Evolutionary conservation across 2,329 filamentous ascomycete genomes (phyloP).

Genomic region (Colletotrichum echinochloae): DNA sequence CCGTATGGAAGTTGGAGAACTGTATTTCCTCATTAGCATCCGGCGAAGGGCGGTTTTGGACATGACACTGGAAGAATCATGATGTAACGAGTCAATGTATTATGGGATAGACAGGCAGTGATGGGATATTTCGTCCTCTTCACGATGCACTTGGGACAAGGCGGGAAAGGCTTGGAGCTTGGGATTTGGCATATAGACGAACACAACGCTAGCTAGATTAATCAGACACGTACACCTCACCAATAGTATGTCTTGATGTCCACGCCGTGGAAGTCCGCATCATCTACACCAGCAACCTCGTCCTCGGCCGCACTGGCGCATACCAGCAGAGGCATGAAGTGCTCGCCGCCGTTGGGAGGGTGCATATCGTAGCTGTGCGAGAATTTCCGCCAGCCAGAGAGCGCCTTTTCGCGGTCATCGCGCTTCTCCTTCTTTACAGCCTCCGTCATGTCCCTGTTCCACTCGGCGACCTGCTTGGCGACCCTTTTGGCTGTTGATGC

Average conservation of each 20-base stretch:
- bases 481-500: constrained; percentile 44
- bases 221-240: constrained; percentile 48
- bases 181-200: constrained; percentile 23
- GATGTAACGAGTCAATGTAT: constrained; percentile 38
- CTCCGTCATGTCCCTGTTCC: constrained; percentile 60
- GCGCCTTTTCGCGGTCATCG: constrained; percentile 52
- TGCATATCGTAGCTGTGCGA: constrained; percentile 65
- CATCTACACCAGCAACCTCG: constrained; percentile 57
- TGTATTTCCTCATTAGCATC: constrained; percentile 32
- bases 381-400: constrained; percentile 61
- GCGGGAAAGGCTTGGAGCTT: constrained; percentile 20
- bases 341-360: constrained; percentile 65
- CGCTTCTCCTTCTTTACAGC: constrained; percentile 51
- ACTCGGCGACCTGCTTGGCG: constrained; percentile 48
- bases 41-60: constrained; percentile 23
- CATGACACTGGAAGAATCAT: constrained; percentile 25
- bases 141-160: constrained; percentile 15
- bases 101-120: constrained; percentile 22
- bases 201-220: constrained; percentile 23
- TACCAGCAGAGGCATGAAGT: constrained; percentile 70
- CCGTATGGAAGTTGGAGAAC: neutral
- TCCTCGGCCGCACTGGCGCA: constrained; percentile 64
- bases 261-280: constrained; percentile 61
- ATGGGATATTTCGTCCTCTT: neutral
- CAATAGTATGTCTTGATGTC: constrained; percentile 69